Conservation (phyloP, 805 yeast genomes). For the Komagataella ulmi region DNA sequence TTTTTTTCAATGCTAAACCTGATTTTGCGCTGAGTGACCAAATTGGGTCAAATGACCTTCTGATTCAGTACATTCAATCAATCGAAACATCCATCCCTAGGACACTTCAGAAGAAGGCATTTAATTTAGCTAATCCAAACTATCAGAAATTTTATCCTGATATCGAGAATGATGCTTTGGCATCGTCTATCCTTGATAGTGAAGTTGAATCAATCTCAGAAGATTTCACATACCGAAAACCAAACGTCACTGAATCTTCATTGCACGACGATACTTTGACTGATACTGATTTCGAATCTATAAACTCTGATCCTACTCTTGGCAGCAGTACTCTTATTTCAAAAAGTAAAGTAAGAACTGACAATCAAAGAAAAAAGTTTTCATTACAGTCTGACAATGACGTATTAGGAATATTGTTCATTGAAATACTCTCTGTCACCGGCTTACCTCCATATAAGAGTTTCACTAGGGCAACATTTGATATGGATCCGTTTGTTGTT, state of each 20-base stretch:
- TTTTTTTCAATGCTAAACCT: not conserved
- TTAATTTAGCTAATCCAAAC: constrained; percentile 1
- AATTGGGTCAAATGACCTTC: not conserved
- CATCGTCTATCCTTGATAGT: not conserved
- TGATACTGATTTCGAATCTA: constrained; percentile 1
- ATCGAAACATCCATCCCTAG: not conserved
- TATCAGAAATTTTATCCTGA: constrained; percentile 10
- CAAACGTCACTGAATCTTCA: not conserved
- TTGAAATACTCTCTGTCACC: constrained; percentile 62
- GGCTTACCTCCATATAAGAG: constrained; percentile 71
- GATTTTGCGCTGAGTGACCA: not conserved
- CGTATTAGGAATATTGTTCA: constrained; percentile 56
- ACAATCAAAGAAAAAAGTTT: constrained; percentile 2
- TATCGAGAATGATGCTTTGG: not conserved
- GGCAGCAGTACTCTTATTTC: not conserved
- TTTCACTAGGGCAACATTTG: constrained; percentile 65
- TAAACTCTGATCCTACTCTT: not conserved
- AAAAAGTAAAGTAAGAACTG: constrained; percentile 13
- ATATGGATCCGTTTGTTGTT: constrained; percentile 94
- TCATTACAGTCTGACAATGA: constrained; percentile 22
- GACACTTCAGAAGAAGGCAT: not conserved
- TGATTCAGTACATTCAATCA: not conserved
- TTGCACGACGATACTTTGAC: not conserved
- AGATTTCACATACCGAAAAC: not conserved
- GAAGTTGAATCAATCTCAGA: not conserved